Evolutionary conservation across 139 green algal genomes (phyloP), one percentile per base, ranked within the genome.

Genomic region (Chlorella sp.): DNA sequence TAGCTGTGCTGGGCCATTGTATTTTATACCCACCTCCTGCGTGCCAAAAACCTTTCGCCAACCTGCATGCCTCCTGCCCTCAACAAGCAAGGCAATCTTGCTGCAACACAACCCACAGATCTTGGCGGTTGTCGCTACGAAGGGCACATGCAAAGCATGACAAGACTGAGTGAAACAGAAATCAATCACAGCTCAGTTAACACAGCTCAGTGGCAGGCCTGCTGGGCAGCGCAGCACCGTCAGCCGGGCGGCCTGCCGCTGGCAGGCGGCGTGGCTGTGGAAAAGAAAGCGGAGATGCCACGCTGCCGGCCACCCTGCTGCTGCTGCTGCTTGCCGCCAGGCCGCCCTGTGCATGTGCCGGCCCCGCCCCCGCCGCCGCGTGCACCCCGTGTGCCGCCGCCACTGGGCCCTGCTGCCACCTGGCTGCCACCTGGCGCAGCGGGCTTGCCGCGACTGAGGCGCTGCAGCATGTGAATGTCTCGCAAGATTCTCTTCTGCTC

Each of bases 401-500:
- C 42, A 26, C 30, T 57, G 48, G 48, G 48, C 9, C 48, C 48
- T 57, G 48, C 48, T 57, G 48, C 48, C 48, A 57, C 28, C 15
- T 14, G 28, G 42, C 28, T 16, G 79, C 79, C 28, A 5, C 19
- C 75, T 48, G 34, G 1, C 36, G 79, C 30, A 3, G 42, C 22
- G 79, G 30, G 79, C 48, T 53, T 81, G 75, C 68, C 34, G 68
- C 75, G 34, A 34, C 37, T 48, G 14, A 85, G 79, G 14, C 79
- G 79, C 79, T 85, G 79, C 11, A 85, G 32, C 79, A 85, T 85
- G 32, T 36, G 36, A 3, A 85, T 64, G 42, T 85, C 79, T 15
- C 42, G 28, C 42, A 85, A 16, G 39, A 85, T 85, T 30, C 79
- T 42, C 30, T 30, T 28, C 48, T 85, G 79, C 42, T 85, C 79